These are phyloP conservation scores for Nidularia sp. DNA, from an alignment of 768 basidiomycete genomes.

Conservation along the genomic window DNA sequence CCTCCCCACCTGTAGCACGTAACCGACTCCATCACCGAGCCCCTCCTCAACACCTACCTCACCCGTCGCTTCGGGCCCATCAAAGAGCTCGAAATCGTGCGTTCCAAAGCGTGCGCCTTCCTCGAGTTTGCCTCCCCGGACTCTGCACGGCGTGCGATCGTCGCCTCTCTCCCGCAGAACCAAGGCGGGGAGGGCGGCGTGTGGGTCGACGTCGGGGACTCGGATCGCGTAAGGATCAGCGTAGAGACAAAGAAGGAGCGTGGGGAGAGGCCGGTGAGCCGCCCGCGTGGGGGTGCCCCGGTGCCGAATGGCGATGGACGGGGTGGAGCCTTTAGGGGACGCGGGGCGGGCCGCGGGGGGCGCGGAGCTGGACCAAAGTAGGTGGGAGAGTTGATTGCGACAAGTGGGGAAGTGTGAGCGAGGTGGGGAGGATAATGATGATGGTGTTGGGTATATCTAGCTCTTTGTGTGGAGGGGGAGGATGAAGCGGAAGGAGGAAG, in stretches of 20 bases:
- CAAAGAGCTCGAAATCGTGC: constrained; percentile 87
- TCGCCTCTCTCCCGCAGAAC: constrained; percentile 54
- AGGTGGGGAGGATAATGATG: no score
- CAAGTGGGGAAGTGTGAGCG: not conserved
- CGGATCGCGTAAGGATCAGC: constrained; percentile 50
- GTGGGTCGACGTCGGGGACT: constrained; percentile 62
- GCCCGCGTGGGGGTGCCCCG: constrained; percentile 62
- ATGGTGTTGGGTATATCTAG: not conserved
- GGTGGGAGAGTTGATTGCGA: not conserved
- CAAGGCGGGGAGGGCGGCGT: constrained; percentile 92
- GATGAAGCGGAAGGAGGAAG: not conserved
- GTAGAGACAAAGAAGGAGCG: constrained; percentile 93
- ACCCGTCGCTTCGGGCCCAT: constrained; percentile 70
- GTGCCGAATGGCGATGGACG: constrained; percentile 45
- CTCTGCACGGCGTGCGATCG: constrained; percentile 81
- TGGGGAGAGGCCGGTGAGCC: constrained; percentile 65
- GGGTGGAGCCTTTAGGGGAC: constrained; percentile 34
- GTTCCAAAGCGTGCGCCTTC: constrained; percentile 89
- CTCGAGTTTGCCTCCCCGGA: constrained; percentile 81
- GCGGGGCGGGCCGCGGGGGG: constrained; percentile 12
- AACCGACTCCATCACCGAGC: constrained; percentile 54
- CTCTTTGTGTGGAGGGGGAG: not conserved
- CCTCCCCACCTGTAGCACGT: constrained; percentile 50
- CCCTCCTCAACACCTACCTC: constrained; percentile 46
- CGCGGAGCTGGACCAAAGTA: not conserved